Conservation (phyloP, 106 monocot species). For the Acorus gramineus region DNA sequence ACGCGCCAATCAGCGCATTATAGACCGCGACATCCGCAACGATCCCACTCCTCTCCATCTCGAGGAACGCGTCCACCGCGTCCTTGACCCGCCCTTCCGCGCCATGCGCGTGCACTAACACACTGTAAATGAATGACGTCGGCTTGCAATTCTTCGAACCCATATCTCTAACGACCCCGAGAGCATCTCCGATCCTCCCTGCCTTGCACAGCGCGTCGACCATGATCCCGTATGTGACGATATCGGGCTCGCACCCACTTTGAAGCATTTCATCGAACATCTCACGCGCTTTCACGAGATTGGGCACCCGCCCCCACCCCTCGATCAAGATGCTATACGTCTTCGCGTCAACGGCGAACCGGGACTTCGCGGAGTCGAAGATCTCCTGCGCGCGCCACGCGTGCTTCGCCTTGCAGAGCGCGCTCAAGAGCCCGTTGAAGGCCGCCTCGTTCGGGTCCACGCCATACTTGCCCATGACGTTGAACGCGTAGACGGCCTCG, state of each 20-base stretch:
- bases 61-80: slow-evolving; percentile 64
- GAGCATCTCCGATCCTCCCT: slow-evolving; percentile 56
- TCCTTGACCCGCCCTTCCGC: slow-evolving; percentile 55
- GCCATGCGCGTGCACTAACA: slow-evolving; percentile 75
- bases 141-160: slow-evolving; percentile 29
- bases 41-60: slow-evolving; percentile 72
- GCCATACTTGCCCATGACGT: slow-evolving; percentile 74
- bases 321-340: slow-evolving; percentile 85
- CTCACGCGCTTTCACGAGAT: slow-evolving; percentile 70
- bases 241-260: slow-evolving; percentile 59
- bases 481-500: slow-evolving; percentile 80
- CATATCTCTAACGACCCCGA: slow-evolving; percentile 58
- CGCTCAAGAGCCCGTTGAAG: slow-evolving; percentile 74
- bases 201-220: slow-evolving; percentile 84
- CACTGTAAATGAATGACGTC: slow-evolving; percentile 79
- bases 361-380: slow-evolving; percentile 58
- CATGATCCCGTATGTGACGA: slow-evolving; percentile 93
- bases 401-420: slow-evolving; percentile 87
- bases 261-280: slow-evolving; percentile 50
- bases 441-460: slow-evolving; percentile 52
- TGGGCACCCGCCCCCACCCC: slow-evolving; percentile 88
- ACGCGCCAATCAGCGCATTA: slow-evolving; percentile 77
- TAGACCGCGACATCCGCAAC: slow-evolving; percentile 63
- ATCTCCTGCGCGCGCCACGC: slow-evolving; percentile 83
- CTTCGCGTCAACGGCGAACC: slow-evolving; percentile 62